Evolutionary conservation across 2,329 filamentous ascomycete genomes (phyloP), one percentile per base, ranked within the genome.

Genomic region (Ophiostoma himal-ulmi): DNA sequence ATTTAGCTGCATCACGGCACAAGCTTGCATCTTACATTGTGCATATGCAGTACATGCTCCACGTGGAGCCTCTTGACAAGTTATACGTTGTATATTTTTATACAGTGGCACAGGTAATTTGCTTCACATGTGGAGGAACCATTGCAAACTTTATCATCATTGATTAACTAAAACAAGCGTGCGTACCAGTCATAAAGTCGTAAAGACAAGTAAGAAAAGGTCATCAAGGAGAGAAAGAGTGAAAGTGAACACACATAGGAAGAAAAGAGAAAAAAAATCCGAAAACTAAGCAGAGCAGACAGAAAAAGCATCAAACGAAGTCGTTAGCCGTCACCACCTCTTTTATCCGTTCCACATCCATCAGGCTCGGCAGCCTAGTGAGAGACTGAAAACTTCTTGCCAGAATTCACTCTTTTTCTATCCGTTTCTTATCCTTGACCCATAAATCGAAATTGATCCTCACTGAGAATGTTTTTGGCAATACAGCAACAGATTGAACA

Each of bases 111-210:
- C 52, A 57, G 8, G 7, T 10, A 22, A 57, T 22, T 8, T 13
- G 8, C 26, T 14, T 2, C 30, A 14, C 13, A 30, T 60, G 2
- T 7, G 22, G 10, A 11, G 22, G 8, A 39, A 48, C 17, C 11
- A 62, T 34, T 62, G 57, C 26, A 36, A 54, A 22, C 52, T 62
- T 62, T 34, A 62, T 62, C 36, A 34, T 10, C 8, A 34, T 26
- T 22, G 14, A 34, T 22, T 62, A 34, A 30, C 54, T 26, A 34
- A 62, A 62, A 62, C 57, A 62, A 34, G 34, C 57, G 26, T 62
- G 57, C 57, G 26, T 34, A 26, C 26, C 57, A 62, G 57, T 62
- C 57, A 17, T 62, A 62, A 52, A 62, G 22, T 62, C 57, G 57
- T 62, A 30, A 54, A 26, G 26, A 62, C 22, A 34, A 17, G 57